Base-by-base conservation (phyloP, 148 eudicot genomes). In the Rhododendron williamsianum region DNA sequence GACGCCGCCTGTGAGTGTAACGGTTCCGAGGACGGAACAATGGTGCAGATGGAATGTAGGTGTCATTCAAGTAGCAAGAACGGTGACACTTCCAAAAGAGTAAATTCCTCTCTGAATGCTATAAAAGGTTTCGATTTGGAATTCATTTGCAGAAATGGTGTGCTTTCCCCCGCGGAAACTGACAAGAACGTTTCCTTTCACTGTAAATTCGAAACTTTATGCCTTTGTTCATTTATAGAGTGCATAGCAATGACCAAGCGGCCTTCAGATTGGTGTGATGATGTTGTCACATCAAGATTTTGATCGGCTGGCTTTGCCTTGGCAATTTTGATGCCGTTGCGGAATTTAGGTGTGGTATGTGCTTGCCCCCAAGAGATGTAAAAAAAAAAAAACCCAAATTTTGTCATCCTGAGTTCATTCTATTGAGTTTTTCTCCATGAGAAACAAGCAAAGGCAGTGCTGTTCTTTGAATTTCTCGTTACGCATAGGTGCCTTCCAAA, bases 141-240 rank as follows among this genome's bases (percentile, higher is more conserved):
- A 78, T 93, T 93, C 83, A 76, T 89, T 7, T 95, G 85, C 89
- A 93, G 90, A 90, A 90, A 94, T 78, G 96, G 97, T 25, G 91
- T 96, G 49, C 87, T 95, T 89, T 85, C 92, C 76, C 60, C 86
- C 51, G 85, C 88, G 63, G 92, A 91, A 73, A 78, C 88, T 30
- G 90, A 63, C 72, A 49, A 86, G 77, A 93, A 92, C 52, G 87
- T 82, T 79, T 83, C 90, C 90, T 89, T 87, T 84, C 98, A 95
- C 86, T 96, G 99, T 94, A 95, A 94, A 93, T 96, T 93, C 45
- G 91, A 90, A 85, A 91, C 86, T 38, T 85, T 96, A 88, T 95
- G 97, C 91, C 96, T 96, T 89, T 91, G 93, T 89, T 91, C 95
- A 77, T 91, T 96, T 93, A 91, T 91, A 89, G 94, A 93, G 89